Percentiles rank a stretch among this genome's conserved stretches.
Conservation (phyloP, 2,329 filamentous ascomycete genomes). For the Exserohilum turcica region DNA sequence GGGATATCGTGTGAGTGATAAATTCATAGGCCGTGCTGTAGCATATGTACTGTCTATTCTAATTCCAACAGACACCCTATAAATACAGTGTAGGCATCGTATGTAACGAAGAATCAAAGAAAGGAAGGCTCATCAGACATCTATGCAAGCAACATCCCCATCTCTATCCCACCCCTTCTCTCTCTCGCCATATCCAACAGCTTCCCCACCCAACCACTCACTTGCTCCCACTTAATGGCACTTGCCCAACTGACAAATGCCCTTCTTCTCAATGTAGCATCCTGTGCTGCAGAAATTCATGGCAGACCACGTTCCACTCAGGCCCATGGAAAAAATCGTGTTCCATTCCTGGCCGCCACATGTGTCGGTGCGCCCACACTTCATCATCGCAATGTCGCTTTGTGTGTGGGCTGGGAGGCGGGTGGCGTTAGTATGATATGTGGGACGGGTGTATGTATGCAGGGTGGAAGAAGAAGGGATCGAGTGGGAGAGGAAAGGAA, state of each 20-base stretch:
- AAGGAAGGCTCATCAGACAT: too few relatives aligned
- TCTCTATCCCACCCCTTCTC: too few relatives aligned
- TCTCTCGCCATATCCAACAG: too few relatives aligned
- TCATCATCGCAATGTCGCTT: neutral
- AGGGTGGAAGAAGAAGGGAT: neutral
- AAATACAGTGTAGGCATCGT: too few relatives aligned
- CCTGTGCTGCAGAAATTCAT: neutral
- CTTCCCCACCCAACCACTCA: too few relatives aligned
- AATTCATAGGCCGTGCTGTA: too few relatives aligned
- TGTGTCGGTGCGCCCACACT: neutral
- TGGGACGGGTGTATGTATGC: neutral
- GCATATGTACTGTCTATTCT: too few relatives aligned
- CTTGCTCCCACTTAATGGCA: neutral
- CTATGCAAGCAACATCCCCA: too few relatives aligned
- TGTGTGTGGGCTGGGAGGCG: neutral
- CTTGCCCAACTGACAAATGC: neutral
- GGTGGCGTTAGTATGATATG: neutral
- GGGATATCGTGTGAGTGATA: too few relatives aligned
- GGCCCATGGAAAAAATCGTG: neutral
- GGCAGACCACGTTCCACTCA: neutral
- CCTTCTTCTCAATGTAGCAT: neutral
- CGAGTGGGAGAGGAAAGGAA: neutral
- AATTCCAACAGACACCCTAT: too few relatives aligned
- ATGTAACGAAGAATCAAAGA: too few relatives aligned
- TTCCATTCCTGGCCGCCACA: constrained; percentile 1